Evolutionary conservation across 2,329 filamentous ascomycete genomes (phyloP).

Genomic region (Fusarium brevicatenulatum): DNA sequence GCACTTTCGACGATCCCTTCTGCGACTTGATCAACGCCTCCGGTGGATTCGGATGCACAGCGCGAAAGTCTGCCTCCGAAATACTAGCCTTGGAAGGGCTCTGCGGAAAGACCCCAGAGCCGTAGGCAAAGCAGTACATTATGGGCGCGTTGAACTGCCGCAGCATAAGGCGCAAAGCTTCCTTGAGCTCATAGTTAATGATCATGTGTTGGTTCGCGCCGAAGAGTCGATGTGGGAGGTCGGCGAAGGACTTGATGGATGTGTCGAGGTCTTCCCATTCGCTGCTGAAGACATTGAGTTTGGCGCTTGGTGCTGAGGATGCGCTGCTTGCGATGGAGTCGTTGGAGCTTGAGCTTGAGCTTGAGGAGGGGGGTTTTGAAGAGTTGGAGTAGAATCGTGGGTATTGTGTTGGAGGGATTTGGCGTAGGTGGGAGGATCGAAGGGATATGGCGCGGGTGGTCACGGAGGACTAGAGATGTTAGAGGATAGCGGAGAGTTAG

Average conservation of each 20-base stretch:
- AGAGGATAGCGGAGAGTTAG: background rate
- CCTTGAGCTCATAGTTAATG: slow-evolving; percentile 95
- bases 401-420: slow-evolving; percentile 10
- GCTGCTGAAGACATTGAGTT: slow-evolving; percentile 52
- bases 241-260: slow-evolving; percentile 56
- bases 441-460: slow-evolving; percentile 37
- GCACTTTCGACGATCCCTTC: slow-evolving; percentile 91
- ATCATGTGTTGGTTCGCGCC: slow-evolving; percentile 96
- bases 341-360: background rate
- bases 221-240: slow-evolving; percentile 67
- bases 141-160: slow-evolving; percentile 95
- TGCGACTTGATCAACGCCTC: slow-evolving; percentile 85
- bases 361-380: background rate
- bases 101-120: slow-evolving; percentile 95
- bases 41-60: slow-evolving; percentile 84
- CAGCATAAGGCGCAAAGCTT: slow-evolving; percentile 84
- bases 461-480: slow-evolving; percentile 32
- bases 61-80: slow-evolving; percentile 65
- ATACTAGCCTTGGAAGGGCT: slow-evolving; percentile 61
- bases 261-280: slow-evolving; percentile 58
- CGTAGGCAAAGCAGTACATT: slow-evolving; percentile 96
- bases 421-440: slow-evolving; percentile 27
- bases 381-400: slow-evolving; percentile 40
- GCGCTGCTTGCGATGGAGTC: background rate
- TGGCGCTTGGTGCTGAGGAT: slow-evolving; percentile 24